Conservation (phyloP, 306 rosid species). For the Trichosanthes cucumerina region DNA sequence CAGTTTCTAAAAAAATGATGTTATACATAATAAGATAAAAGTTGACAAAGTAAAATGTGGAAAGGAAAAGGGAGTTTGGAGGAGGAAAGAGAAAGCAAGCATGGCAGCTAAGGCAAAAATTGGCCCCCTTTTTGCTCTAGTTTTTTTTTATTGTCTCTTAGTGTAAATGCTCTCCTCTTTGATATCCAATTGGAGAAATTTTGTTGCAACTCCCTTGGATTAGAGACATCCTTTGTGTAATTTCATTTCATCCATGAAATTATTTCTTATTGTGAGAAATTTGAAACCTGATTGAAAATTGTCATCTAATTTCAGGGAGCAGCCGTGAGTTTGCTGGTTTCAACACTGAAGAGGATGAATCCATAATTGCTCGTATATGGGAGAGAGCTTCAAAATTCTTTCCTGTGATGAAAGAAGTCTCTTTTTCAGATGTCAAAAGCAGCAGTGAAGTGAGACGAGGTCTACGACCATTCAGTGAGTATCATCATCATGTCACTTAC, state of each 20-base stretch:
- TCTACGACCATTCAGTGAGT: slow-evolving; percentile 82
- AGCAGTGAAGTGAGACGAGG: slow-evolving; percentile 73
- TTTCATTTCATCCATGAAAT: neutral
- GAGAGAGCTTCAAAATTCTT: slow-evolving; percentile 62
- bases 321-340: slow-evolving; percentile 86
- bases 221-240: too few species aligned
- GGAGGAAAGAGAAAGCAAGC: neutral
- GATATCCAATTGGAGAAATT: too few species aligned
- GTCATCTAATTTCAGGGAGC: slow-evolving; percentile 42
- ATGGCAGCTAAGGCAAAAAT: neutral
- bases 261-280: neutral
- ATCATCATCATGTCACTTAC: slow-evolving; percentile 13
- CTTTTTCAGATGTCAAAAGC: slow-evolving; percentile 44
- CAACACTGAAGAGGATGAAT: slow-evolving; percentile 55
- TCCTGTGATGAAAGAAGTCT: slow-evolving; percentile 44
- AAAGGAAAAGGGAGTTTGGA: neutral
- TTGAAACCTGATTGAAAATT: neutral
- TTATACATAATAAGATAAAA: too few species aligned
- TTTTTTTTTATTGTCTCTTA: too few species aligned
- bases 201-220: too few species aligned
- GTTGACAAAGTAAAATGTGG: neutral
- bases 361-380: slow-evolving; percentile 57
- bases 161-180: too few species aligned
- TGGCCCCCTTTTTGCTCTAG: too few species aligned
- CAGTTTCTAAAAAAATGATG: too few species aligned